Evolutionary conservation across 1,139 yeast species (phyloP).

Genomic region (Torulaspora globosa): DNA sequence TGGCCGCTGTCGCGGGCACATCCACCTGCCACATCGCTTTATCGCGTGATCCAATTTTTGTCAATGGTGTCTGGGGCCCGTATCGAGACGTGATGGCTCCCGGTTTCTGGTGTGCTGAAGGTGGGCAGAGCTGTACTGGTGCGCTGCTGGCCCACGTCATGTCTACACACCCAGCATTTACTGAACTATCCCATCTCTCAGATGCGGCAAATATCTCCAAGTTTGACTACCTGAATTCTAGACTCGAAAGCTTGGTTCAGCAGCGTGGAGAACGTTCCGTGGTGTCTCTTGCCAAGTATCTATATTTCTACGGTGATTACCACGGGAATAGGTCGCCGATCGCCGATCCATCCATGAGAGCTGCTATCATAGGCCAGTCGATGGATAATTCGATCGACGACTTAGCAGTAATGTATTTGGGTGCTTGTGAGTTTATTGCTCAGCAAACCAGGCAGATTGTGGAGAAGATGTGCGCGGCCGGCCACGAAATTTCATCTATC

Average conservation of each 20-base stretch:
- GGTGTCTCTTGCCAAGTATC: conserved; percentile 73
- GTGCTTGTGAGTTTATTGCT: conserved; percentile 95
- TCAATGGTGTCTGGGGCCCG: conserved; percentile 98
- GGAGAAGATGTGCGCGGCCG: conserved; percentile 73
- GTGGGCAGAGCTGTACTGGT: conserved; percentile 97
- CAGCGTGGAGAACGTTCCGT: conserved; percentile 62
- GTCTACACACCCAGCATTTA: conserved; percentile 82
- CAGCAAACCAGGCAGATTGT: conserved; percentile 96
- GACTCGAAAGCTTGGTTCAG: conserved; percentile 62
- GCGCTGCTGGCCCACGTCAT: conserved; percentile 88
- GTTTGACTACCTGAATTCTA: conserved; percentile 76
- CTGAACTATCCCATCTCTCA: conserved; percentile 60
- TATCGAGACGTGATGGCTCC: conserved; percentile 88
- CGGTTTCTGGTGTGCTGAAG: conserved; percentile 95
- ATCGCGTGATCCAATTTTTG: conserved; percentile 81
- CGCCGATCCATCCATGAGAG: conserved; percentile 91
- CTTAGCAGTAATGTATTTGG: conserved; percentile 79
- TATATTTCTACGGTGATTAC: conserved; percentile 91
- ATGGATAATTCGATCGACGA: conserved; percentile 86
- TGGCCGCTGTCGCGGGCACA: conserved; percentile 98
- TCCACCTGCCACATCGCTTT: conserved; percentile 93
- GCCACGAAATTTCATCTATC: conserved; percentile 70
- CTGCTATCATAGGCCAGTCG: conserved; percentile 87
- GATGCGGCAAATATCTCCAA: conserved; percentile 64
- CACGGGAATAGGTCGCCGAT: conserved; percentile 96